Evolutionary conservation across 495 filamentous ascomycete species (phyloP), one percentile per base, ranked within the genome.

Genomic region (Podospora appendiculata): DNA sequence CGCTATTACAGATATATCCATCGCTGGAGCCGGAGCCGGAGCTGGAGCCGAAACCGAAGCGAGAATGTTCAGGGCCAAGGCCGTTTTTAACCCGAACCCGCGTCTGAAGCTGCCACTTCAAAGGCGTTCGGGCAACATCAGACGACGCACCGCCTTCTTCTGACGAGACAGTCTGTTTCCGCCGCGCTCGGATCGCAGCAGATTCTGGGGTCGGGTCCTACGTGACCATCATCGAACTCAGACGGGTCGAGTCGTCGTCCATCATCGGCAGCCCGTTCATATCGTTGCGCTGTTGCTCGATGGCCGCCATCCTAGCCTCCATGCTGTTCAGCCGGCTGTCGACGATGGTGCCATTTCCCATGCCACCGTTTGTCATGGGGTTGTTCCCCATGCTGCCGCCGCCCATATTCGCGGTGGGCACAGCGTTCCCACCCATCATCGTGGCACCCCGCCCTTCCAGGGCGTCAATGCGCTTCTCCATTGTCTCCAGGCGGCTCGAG

Each of bases 401-500:
- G 11, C 63, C 64, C 66, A 69, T 69, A 34, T 65, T 65, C 14
- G 64, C 64, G 12, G 63, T 56, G 8, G 63, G 63, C 59, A 68
- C 66, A 47, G 48, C 51, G 54, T 52, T 60, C 32, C 51, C 58
- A n/a, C 54, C 54, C 10, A 63, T 54, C 62, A 65, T 57, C 19
- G 55, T 13, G 19, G 54, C 18, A 11, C 47, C 49, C 32, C 53
- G 56, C 32, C n/a, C 48, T 39, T 67, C 64, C 11, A 77, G 58
- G n/a, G 52, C 56, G 10, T 73, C 70, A n/a, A 77, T 51, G 8
- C 69, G 56, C 59, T 72, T 70, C 53, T 75, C 73, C 32, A 76
- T 65, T 9, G 54, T 54, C 1, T 73, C 69, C 0, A 74, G 54
- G n/a, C 69, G 68, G 16, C 62, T 52, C 16, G 44, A 42, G 8